Evolutionary conservation across 495 filamentous ascomycete species (phyloP), one percentile per base, ranked within the genome.

Genomic region (Tuber microsphaerosporum): DNA sequence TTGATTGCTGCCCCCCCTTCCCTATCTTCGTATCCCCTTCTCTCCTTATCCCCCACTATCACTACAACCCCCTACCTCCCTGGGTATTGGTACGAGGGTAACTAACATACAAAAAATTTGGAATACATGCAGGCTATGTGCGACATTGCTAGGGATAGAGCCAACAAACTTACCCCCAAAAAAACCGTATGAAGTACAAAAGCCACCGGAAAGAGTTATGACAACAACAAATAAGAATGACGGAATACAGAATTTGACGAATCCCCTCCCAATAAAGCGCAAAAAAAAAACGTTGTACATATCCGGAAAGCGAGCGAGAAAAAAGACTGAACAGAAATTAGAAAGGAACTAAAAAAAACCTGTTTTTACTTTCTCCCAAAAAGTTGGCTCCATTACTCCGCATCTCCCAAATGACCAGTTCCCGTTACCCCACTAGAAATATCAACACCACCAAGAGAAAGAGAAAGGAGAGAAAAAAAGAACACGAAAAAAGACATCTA

Each of bases 121-220:
- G 51, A 75, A 69, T 73, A 68, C 80, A 56, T 69, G 22, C 74
- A 91, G 89, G 90, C 90, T 4, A 91, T 92, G 89, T 92, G 91
- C 78, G 88, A 91, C 81, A 92, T 92, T 79, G 91, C 91, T 70
- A 80, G 73, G 71, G 82, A 83, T 74, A 75, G 82, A 44, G 82
- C 80, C 70, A 42, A 75, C 34, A 83, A 83, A 70, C 78, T 83
- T 75, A 75, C 69, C 31, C 69, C 69, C 71, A 34, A 81, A 72
- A 71, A 81, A 72, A 56, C 71, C 65, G 45, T 70, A 65, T 73
- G 70, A 71, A 19, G 75, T 72, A 80, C 48, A 69, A 76, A 76
- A 80, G 68, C 76, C 44, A 31, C 76, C 77, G 70, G 44, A 71
- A 73, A 76, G 73, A 75, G 70, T 34, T 41, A 22, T 44, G 43